Evolutionary conservation across 2,329 filamentous ascomycete species (phyloP).

Genomic region (Gaeumannomyces sp.): DNA sequence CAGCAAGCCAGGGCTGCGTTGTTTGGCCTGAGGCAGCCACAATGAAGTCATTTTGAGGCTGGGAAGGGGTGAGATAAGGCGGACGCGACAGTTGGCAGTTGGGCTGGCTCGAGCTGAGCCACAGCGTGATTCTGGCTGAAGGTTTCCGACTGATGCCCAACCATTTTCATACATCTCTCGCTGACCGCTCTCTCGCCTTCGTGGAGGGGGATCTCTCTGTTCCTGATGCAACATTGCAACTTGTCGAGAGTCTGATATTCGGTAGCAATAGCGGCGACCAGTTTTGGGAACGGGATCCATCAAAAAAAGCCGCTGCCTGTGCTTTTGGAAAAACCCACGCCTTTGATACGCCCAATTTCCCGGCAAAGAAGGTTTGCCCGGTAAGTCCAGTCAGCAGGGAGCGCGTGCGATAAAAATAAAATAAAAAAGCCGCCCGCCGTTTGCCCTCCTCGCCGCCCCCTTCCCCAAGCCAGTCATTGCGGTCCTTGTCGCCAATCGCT

Average conservation of each 20-base stretch:
- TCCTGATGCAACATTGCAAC: conserved; percentile 1
- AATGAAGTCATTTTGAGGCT: conserved; percentile 11
- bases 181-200: conserved; percentile 25
- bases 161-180: conserved; percentile 18
- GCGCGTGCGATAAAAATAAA: no score
- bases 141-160: conserved; percentile 26
- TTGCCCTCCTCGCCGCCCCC: neutral
- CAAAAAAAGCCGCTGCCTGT: conserved; percentile 5
- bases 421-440: neutral
- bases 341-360: conserved; percentile 1
- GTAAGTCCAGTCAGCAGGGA: conserved; percentile 2
- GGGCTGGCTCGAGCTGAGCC: conserved; percentile 11
- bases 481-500: conserved; percentile 6
- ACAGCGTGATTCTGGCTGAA: conserved; percentile 2
- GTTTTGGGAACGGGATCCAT: conserved; percentile 2
- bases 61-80: no score
- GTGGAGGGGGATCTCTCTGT: neutral
- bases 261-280: conserved; percentile 4
- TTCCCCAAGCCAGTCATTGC: conserved; percentile 5
- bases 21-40: conserved; percentile 12
- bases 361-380: conserved; percentile 1
- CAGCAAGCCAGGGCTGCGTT: no score
- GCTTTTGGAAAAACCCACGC: neutral
- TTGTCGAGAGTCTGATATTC: conserved; percentile 6
- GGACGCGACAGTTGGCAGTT: conserved; percentile 15